Base-by-base conservation (phyloP, 1,284 basidiomycete genomes). In the Sporisorium graminicola region DNA sequence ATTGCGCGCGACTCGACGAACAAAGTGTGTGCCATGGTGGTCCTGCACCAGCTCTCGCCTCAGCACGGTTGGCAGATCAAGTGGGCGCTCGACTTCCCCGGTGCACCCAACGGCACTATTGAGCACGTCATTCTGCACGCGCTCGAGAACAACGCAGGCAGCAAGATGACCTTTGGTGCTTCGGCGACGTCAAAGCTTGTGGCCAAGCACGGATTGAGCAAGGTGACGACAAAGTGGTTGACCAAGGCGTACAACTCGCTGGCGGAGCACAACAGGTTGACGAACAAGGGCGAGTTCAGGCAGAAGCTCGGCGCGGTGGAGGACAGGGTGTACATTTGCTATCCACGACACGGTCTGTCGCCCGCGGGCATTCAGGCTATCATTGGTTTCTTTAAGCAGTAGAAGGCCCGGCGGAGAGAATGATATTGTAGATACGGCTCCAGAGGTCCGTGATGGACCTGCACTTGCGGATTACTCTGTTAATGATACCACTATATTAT, bases 61-160 rank as follows among this genome's bases (percentile, higher is more conserved):
- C 81, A 86, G 62, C 86, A 89, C 64, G 89, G 89, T 6, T 88
- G 87, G 82, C 90, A 90, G 81, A 88, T 90, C 83, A 90, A 90
- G 81, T 90, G 89, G 88, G 88, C 89, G 3, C 86, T 90, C 44
- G 88, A 89, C 76, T 90, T 90, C 86, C 89, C 89, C 10, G 87
- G 86, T 33, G 88, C 89, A 8, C 88, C 89, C n/a, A 85, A 86
- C 33, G 89, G 89, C 60, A 87, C 89, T 18, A 86, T 86, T 57
- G 87, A 88, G 86, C 86, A 88, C 71, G 87, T 89, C 64, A 86
- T 90, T 54, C 74, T 88, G 46, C 81, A 87, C 44, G 89, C 89
- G 12, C 87, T 90, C 71, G 86, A 88, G 62, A 85, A 87, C 65
- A 87, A 87, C 10, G 88, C 88, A 20, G 86, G 88, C 53, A 82